Evolutionary conservation across 805 yeast genomes (phyloP), one percentile per base, ranked within the genome.

Genomic region (Spathaspora girioi): DNA sequence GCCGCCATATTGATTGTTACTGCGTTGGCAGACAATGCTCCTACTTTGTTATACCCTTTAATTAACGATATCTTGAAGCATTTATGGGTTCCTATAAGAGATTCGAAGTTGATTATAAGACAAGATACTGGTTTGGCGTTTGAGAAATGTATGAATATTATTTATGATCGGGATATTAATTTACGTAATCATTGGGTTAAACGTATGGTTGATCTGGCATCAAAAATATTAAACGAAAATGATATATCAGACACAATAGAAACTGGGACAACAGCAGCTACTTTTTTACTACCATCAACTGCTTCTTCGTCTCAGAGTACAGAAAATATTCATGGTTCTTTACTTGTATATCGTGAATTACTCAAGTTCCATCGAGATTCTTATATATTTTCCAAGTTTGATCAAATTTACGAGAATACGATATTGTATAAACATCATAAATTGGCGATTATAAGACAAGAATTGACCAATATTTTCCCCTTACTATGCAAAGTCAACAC

Each of bases 71-170:
- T 92, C 15, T 72, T 93, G 50, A 89, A 87, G 45, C 85, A 87
- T 58, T 81, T 94, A 15, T 93, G 97, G 97, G 77, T 84, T 40
- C 96, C 96, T 0, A 71, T 94, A 43, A 77, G 93, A 54, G 98
- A 94, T 65, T 77, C 83, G 17, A 91, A 89, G 59, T 71, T 83
- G 17, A 76, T 80, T 1, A 85, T 93, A 41, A 76, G 98, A 58
- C 78, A 78, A 50, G 98, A 93, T 63, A 86, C 97, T 0, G 97
- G 97, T 0, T 76, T 81, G 0, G 85, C 96, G 1, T 70, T 94
- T 50, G 86, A 86, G 23, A 81, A 83, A 51, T 90, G 97, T 64
- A 76, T 92, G 58, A 79, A 80, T 46, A 90, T 94, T 8, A 82
- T 93, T 12, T 84, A 87, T 58, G 85, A 86, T 50, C 77, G 98